Percentiles rank a stretch among this genome's conserved stretches.
phyloP scores from a whole-genome alignment of 2,329 filamentous ascomycete genomes.

The Pleomassaria siparia region DNA sequence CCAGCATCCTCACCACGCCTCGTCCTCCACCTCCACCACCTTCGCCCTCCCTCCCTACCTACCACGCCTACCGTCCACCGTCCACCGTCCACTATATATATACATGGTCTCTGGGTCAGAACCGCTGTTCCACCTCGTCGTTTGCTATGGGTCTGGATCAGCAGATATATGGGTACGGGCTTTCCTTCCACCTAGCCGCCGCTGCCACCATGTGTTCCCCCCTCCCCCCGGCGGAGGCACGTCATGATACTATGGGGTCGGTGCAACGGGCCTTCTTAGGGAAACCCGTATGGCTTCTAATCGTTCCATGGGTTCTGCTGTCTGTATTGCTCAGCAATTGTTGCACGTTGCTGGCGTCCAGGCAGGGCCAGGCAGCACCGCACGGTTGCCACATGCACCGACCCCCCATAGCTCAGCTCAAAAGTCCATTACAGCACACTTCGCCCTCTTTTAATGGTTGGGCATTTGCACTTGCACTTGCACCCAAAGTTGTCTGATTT shows the following conservation, averaged over 20 bases:
- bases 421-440: conserved; percentile 22
- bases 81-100: conserved; percentile 20
- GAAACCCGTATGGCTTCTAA: conserved; percentile 4
- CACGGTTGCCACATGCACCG: conserved; percentile 33
- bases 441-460: neutral
- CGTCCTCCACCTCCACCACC: conserved; percentile 16
- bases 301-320: conserved; percentile 20
- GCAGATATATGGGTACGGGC: conserved; percentile 44
- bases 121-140: conserved; percentile 28
- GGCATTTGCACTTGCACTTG: neutral
- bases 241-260: conserved; percentile 12
- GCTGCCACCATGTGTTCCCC: conserved; percentile 15
- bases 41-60: conserved; percentile 10
- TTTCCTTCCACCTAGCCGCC: conserved; percentile 21
- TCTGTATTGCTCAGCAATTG: conserved; percentile 21
- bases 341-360: conserved; percentile 25
- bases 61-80: conserved; percentile 16
- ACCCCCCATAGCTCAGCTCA: conserved; percentile 21
- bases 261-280: conserved; percentile 13
- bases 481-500: neutral
- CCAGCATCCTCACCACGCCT: conserved; percentile 4
- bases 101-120: conserved; percentile 34
- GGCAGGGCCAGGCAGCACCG: conserved; percentile 42
- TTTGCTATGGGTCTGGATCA: conserved; percentile 46
- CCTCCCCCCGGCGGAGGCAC: conserved; percentile 10